A percentile compares a stretch with the other conserved stretches of the same genome.
These are phyloP conservation scores for Neophaeococcomyces mojaviensis DNA, from an alignment of 2,329 filamentous ascomycete genomes.

Conservation along the genomic window DNA sequence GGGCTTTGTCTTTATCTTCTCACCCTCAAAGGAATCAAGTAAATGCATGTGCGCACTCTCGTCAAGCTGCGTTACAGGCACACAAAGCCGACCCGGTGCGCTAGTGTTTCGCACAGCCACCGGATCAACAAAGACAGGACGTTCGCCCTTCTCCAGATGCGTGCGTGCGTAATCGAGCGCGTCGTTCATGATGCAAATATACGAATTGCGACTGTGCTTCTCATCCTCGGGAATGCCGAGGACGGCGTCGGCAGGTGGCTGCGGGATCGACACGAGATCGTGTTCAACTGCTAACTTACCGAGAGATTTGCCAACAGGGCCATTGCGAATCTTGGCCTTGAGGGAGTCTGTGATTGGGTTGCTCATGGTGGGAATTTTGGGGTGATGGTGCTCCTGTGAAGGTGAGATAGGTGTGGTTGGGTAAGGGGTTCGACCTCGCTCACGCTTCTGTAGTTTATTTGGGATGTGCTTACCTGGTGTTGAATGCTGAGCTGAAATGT, in stretches of 20 bases:
- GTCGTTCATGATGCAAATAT: neutral
- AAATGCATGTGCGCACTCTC: conserved; percentile 5
- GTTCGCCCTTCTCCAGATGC: neutral
- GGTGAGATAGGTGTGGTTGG: no score
- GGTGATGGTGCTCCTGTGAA: no score
- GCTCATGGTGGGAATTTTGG: no score
- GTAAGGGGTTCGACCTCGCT: no score
- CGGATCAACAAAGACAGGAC: neutral
- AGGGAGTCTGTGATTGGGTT: no score
- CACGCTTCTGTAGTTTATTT: no score
- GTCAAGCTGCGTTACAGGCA: neutral
- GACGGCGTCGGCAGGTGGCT: neutral
- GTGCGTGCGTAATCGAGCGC: neutral
- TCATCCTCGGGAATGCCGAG: conserved; percentile 3
- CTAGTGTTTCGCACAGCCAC: neutral
- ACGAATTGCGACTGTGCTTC: conserved; percentile 5
- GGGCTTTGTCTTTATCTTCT: no score
- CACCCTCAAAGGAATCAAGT: neutral
- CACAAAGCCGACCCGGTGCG: neutral
- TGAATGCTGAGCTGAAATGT: no score
- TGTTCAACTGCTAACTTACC: conserved; percentile 2
- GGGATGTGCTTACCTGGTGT: no score
- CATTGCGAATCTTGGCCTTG: neutral
- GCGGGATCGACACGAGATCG: conserved; percentile 3
- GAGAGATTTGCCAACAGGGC: conserved; percentile 4